A percentile compares a stretch with the other conserved stretches of the same genome.
These are phyloP conservation scores for Xylariaceae sp. DNA, from an alignment of 2,329 filamentous ascomycete genomes.

Conservation along the genomic window DNA sequence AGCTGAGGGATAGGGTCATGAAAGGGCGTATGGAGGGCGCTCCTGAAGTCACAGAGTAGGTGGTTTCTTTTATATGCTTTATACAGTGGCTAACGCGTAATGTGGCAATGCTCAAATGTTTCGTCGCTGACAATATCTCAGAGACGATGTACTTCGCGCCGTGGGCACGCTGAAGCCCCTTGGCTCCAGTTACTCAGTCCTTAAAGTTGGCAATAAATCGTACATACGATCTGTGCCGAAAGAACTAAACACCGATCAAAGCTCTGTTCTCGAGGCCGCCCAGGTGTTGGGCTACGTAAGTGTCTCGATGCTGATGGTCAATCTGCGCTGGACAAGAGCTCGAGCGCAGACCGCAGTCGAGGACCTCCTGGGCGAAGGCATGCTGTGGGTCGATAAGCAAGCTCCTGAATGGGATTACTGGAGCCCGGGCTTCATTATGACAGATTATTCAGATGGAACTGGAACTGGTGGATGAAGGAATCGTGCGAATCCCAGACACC, in stretches of 20 bases:
- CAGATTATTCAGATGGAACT: constrained; percentile 30
- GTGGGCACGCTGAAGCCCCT: constrained; percentile 87
- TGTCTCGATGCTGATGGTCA: constrained; percentile 84
- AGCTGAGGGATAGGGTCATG: constrained; percentile 78
- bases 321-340: constrained; percentile 83
- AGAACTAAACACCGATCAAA: constrained; percentile 94
- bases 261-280: constrained; percentile 86
- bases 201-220: constrained; percentile 80
- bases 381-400: constrained; percentile 94
- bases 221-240: constrained; percentile 94
- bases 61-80: too few species aligned
- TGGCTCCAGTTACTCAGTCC: constrained; percentile 84
- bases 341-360: constrained; percentile 89
- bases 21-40: constrained; percentile 76
- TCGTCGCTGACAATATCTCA: constrained; percentile 37
- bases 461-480: constrained; percentile 32
- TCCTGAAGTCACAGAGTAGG: constrained; percentile 78
- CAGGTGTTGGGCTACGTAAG: constrained; percentile 90
- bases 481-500: too few species aligned
- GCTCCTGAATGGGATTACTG: constrained; percentile 90
- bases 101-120: too few species aligned
- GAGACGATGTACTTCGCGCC: constrained; percentile 88
- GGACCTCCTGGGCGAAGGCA: constrained; percentile 83
- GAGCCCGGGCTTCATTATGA: constrained; percentile 75
- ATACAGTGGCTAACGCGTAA: too few species aligned